A percentile compares a stretch with the other conserved stretches of the same genome.
phyloP scores from a whole-genome alignment of 257 asterid species.

The Marsdenia floribunda region DNA sequence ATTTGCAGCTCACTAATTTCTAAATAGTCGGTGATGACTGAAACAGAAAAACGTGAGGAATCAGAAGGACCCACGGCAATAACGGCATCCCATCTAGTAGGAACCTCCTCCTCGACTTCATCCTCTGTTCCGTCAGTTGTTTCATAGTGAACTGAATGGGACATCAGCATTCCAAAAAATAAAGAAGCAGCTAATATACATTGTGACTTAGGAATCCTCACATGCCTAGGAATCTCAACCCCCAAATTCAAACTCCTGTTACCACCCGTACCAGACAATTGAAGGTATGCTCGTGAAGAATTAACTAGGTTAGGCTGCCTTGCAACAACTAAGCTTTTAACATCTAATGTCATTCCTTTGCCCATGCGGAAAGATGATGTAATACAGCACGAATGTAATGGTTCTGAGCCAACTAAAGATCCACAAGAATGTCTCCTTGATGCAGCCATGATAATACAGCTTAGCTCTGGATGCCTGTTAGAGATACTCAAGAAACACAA shows the following conservation, averaged over 20 bases:
- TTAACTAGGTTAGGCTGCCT: conserved; percentile 26
- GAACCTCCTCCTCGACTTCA: conserved; percentile 15
- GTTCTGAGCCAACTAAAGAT: conserved; percentile 28
- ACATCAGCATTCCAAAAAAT: conserved; percentile 52
- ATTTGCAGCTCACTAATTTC: conserved; percentile 47
- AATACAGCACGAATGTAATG: conserved; percentile 27
- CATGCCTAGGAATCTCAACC: conserved; percentile 39
- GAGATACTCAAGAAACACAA: conserved; percentile 28
- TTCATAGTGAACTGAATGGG: conserved; percentile 66
- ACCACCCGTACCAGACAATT: conserved; percentile 29
- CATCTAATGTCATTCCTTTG: conserved; percentile 29
- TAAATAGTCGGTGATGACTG: conserved; percentile 55
- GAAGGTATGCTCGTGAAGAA: conserved; percentile 22
- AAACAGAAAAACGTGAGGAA: conserved; percentile 23
- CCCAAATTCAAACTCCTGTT: conserved; percentile 32
- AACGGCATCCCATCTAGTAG: too few relatives aligned
- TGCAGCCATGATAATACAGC: conserved; percentile 15
- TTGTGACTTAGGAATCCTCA: conserved; percentile 35
- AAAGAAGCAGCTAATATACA: conserved; percentile 37
- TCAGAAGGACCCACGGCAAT: background rate
- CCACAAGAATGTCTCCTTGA: conserved; percentile 26
- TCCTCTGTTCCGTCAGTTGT: conserved; percentile 38
- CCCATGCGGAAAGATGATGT: conserved; percentile 23
- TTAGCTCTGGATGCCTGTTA: conserved; percentile 25
- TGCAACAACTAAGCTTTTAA: conserved; percentile 20